Evolutionary conservation across 1,284 basidiomycete genomes (phyloP), one percentile per base, ranked within the genome.

Genomic region (Megacollybia platyphylla): DNA sequence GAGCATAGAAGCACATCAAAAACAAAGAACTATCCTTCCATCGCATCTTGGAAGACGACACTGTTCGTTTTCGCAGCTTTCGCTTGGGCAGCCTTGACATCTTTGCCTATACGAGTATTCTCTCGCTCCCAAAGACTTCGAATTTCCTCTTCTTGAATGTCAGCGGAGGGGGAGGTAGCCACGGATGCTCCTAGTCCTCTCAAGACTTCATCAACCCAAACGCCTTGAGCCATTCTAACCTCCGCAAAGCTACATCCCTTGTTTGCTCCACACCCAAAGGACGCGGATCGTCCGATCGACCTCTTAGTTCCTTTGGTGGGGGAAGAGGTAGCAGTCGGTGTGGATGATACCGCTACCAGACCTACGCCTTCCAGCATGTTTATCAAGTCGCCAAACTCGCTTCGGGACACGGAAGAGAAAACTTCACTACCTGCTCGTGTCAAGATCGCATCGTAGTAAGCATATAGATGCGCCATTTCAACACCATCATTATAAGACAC

Each of bases 351-450:
- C 1, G 66, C 62, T 5, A 84, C 60, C 1, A 87, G 63, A 2
- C 85, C 86, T 2, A 71, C 67, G 5, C 79, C 82, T 57, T 88
- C 86, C 29, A 88, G 62, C 44, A 88, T 61, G 17, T 73, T 72
- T 0, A 83, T 54, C 1, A 88, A 62, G 49, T 88, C 85, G 0
- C 67, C 64, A 50, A 87, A 87, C 50, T 88, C 85, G 54, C 73
- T 80, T 5, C 83, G 70, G 7, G 79, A 83, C 3, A 80, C 81
- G 2, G 80, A 65, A 0, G 67, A 59, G 50, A 86, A 81, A 7
- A 73, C 55, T 4, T 65, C 67, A 15, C 59, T 62, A 10, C 74
- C 72, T 8, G 67, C 63, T 15, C 79, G 71, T 4, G 65, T 63
- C 8, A 88, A 69, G 37, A 83, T 62, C 1, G 65, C 53, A 27